phyloP scores from a whole-genome alignment of 495 filamentous ascomycete genomes.

The Lindgomyces ingoldianus region DNA sequence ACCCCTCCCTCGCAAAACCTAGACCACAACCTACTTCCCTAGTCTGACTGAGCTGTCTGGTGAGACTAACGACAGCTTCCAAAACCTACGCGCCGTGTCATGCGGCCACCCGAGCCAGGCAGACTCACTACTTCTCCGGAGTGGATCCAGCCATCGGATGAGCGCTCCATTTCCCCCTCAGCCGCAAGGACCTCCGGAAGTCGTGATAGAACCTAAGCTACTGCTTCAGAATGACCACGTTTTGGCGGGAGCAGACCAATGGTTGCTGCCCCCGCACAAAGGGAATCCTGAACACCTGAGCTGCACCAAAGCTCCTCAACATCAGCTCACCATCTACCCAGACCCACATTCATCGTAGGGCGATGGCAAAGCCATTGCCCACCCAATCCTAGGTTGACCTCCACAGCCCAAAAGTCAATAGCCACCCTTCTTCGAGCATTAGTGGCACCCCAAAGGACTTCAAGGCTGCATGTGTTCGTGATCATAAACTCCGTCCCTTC shows the following conservation, averaged over 20 bases:
- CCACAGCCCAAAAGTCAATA: too few relatives aligned
- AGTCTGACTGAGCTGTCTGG: too few relatives aligned
- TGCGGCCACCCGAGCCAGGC: background rate
- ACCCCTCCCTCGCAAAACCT: background rate
- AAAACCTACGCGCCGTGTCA: background rate
- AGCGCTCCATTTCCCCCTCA: conserved; percentile 19
- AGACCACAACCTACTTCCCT: too few relatives aligned
- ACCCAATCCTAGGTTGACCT: too few relatives aligned
- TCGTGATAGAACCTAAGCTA: background rate
- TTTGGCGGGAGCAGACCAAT: background rate
- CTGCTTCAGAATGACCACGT: background rate
- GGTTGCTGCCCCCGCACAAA: conserved; percentile 1
- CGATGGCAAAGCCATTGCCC: too few relatives aligned
- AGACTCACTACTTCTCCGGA: conserved; percentile 4
- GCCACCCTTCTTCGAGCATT: too few relatives aligned
- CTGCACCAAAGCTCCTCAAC: background rate
- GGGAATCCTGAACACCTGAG: background rate
- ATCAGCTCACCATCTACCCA: background rate
- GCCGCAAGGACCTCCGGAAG: background rate
- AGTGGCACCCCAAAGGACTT: too few relatives aligned
- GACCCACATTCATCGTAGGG: background rate
- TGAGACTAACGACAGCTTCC: background rate
- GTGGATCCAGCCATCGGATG: conserved; percentile 8
- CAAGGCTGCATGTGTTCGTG: too few relatives aligned
- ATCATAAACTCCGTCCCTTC: too few relatives aligned